These are phyloP conservation scores for Leccinellum rugosiceps DNA, from an alignment of 768 basidiomycete species.

Conservation along the genomic window DNA sequence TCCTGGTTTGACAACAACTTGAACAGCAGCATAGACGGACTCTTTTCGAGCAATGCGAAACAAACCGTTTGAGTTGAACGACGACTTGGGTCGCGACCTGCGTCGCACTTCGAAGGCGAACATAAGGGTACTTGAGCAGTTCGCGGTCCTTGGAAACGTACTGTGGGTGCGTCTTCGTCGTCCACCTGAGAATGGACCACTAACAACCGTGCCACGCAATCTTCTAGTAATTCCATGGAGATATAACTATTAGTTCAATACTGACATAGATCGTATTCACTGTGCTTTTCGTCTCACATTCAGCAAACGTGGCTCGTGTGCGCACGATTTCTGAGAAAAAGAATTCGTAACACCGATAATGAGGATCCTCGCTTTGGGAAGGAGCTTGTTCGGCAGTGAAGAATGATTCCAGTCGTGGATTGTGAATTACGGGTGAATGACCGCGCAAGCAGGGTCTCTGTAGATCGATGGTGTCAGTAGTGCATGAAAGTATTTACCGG, in stretches of 20 bases:
- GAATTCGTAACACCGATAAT: conserved; percentile 82
- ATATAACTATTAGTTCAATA: not conserved
- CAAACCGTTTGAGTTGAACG: too few species aligned
- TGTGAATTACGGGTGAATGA: conserved; percentile 92
- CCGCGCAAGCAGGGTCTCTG: conserved; percentile 78
- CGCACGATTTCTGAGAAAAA: conserved; percentile 73
- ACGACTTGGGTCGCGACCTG: conserved; percentile 42
- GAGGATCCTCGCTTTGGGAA: conserved; percentile 72
- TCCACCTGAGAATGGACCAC: conserved; percentile 75
- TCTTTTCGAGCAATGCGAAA: conserved; percentile 67
- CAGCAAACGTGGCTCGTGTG: conserved; percentile 83
- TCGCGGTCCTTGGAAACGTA: conserved; percentile 81
- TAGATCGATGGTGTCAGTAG: not conserved
- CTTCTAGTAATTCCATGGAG: not conserved
- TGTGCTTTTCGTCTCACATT: conserved; percentile 58
- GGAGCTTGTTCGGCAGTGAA: conserved; percentile 72
- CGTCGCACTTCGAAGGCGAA: conserved; percentile 54
- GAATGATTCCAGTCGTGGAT: conserved; percentile 86
- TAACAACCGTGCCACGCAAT: conserved; percentile 4
- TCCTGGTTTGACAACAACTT: conserved; percentile 66
- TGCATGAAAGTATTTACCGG: not conserved
- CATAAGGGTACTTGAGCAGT: conserved; percentile 74
- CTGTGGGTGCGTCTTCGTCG: conserved; percentile 72
- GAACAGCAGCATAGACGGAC: conserved; percentile 75
- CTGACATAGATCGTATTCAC: conserved; percentile 33